Base-by-base conservation (phyloP, 192 early-diverging fungal species). In the Glomus cerebriforme region DNA sequence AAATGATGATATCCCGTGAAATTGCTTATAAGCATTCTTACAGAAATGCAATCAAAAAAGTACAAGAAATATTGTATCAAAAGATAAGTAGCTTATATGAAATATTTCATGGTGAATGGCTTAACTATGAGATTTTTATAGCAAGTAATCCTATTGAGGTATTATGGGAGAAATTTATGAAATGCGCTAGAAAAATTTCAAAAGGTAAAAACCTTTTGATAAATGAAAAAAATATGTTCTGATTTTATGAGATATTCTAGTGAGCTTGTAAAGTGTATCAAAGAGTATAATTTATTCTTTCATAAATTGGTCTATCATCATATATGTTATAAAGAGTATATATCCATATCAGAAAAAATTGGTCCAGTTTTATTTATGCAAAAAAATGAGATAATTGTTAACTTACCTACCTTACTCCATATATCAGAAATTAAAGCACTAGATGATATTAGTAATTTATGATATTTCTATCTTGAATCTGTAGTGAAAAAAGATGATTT, bases 141-240 rank as follows among this genome's bases (percentile, higher is more conserved):
- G n/a, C 29, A 73, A 27, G 22, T 73, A 54, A 73, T 12, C 17
- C 43, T 73, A 24, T 73, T 0, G 3, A 19, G 24, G 49, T 10
- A 73, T 58, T 73, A 73, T 49, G 39, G 39, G 39, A 73, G 29
- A 73, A 24, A 12, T 73, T 73, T 1, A 73, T 73, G 45, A n/a
- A 73, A 39, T 73, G 45, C 45, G 70, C 39, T 1, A 45, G 29
- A 1, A 6, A 45, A 24, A 54, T n/a, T 47, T 45, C 47, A 45
- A n/a, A 73, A 73, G 26, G 49, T 45, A 27, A 73, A 45, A 73
- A 73, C 19, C 47, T 73, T 19, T 73, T 29, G 17, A 12, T 49
- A 73, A 19, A n/a, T 73, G 24, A 19, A 73, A 73, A 45, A 34
- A 4, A 73, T 73, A 73, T 73, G 47, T 8, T 73, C 39, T 26